Conservation (phyloP, 2,329 filamentous ascomycete genomes). For the Coccinonectria pachysandricola region DNA sequence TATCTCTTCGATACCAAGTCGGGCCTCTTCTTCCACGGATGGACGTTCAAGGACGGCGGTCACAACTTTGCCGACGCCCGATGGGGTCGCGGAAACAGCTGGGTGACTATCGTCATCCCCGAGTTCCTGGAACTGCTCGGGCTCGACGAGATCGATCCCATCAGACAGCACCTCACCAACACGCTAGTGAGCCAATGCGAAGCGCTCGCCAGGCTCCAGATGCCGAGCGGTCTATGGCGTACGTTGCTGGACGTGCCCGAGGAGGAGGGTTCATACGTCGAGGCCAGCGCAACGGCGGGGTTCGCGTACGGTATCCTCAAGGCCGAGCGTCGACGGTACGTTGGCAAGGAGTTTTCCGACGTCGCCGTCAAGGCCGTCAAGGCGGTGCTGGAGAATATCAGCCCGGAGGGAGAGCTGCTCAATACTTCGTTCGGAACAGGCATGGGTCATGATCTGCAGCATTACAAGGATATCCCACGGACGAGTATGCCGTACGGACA, state of each 20-base stretch:
- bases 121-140: slow-evolving; percentile 68
- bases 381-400: slow-evolving; percentile 57
- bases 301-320: slow-evolving; percentile 76
- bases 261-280: slow-evolving; percentile 59
- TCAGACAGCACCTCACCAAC: slow-evolving; percentile 48
- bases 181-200: slow-evolving; percentile 60
- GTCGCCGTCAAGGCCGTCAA: slow-evolving; percentile 56
- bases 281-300: slow-evolving; percentile 69
- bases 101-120: slow-evolving; percentile 75
- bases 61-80: slow-evolving; percentile 49
- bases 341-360: slow-evolving; percentile 49
- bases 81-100: slow-evolving; percentile 56
- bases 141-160: slow-evolving; percentile 50
- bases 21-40: slow-evolving; percentile 73
- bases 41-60: slow-evolving; percentile 62
- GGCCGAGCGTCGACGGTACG: slow-evolving; percentile 58
- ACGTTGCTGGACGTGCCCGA: slow-evolving; percentile 61
- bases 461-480: slow-evolving; percentile 65
- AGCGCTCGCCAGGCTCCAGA: slow-evolving; percentile 52
- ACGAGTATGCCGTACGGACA: slow-evolving; percentile 81
- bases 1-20: slow-evolving; percentile 65
- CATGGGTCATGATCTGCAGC: slow-evolving; percentile 63
- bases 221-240: slow-evolving; percentile 56
- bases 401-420: slow-evolving; percentile 55
- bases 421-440: slow-evolving; percentile 71